Evolutionary conservation across 345 rosid species (phyloP).

Genomic region (Bruguiera sexangula): DNA sequence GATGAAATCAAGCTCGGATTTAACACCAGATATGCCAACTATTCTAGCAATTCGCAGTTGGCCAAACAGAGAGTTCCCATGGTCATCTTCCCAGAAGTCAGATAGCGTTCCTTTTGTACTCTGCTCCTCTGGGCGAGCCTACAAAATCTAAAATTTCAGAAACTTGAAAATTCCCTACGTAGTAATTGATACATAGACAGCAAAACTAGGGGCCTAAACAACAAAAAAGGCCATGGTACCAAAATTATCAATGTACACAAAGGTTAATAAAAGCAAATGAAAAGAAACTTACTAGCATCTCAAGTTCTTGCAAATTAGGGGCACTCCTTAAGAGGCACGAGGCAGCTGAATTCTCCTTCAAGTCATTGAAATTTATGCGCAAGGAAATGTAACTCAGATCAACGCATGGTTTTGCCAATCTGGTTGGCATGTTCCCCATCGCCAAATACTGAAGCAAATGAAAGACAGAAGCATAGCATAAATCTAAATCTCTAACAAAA

Average conservation of each 20-base stretch:
- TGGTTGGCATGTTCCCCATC: slow-evolving; percentile 47
- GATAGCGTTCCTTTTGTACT: slow-evolving; percentile 13
- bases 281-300: slow-evolving; percentile 46
- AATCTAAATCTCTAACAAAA: slow-evolving; percentile 12
- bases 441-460: slow-evolving; percentile 52
- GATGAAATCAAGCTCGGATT: slow-evolving; percentile 54
- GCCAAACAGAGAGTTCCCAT: slow-evolving; percentile 41
- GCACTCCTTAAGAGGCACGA: slow-evolving; percentile 56
- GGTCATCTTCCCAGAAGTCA: slow-evolving; percentile 44
- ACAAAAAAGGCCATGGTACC: not conserved
- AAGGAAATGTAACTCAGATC: slow-evolving; percentile 64
- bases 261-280: not conserved
- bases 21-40: slow-evolving; percentile 40
- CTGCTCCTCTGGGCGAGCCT: slow-evolving; percentile 60
- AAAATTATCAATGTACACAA: slow-evolving; percentile 1
- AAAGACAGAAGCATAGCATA: slow-evolving; percentile 10
- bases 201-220: not conserved
- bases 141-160: slow-evolving; percentile 13
- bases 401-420: slow-evolving; percentile 44
- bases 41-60: slow-evolving; percentile 49
- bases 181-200: not conserved
- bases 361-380: slow-evolving; percentile 59
- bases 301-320: slow-evolving; percentile 63
- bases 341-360: slow-evolving; percentile 54
- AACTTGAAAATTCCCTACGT: not conserved